Evolutionary conservation across 345 rosid species (phyloP), one percentile per base, ranked within the genome.

Genomic region (Eucalyptus brandiana): DNA sequence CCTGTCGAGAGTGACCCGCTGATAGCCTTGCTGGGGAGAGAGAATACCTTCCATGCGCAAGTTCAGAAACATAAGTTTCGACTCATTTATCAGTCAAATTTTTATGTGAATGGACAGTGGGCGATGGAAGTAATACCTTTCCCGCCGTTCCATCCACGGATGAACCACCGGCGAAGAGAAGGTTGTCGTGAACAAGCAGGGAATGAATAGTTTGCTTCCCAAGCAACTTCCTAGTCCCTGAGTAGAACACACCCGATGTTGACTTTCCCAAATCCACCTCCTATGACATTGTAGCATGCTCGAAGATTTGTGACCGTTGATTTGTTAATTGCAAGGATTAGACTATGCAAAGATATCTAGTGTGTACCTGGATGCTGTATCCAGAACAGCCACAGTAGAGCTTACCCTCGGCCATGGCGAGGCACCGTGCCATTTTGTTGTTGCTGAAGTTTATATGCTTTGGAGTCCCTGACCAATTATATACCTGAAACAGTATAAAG

Each of bases 311-410:
- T n/a, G 28, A 58, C 26, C 1, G 69, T 49, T 4, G 10, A 85
- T 34, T 53, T 60, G n/a, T 54, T 54, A 49, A 51, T 45, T 86
- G 56, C 65, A 51, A 24, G 87, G 53, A 47, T 19, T 32, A 34
- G 37, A 86, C 34, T 18, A n/a, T 50, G 53, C 16, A 48, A 15
- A 62, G 34, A 28, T 72, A 12, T 28, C 32, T 42, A 32, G 87
- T 17, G 45, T 19, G 81, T 89, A 95, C 97, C 95, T 93, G 96
- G 88, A 95, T 94, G 80, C 88, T 93, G 89, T 93, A 94, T 58
- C 93, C 95, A 88, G 96, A 93, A 93, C 92, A 91, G 58, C 96
- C 95, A 18, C 96, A 95, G 24, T 94, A 96, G 28, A 94, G 87
- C 89, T 90, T 94, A 72, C 94, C 93, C 58, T 92, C 91, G 3